A percentile compares a stretch with the other conserved stretches of the same genome.
phyloP scores from a whole-genome alignment of 1,139 yeast species.

The Candida mesenterica region DNA sequence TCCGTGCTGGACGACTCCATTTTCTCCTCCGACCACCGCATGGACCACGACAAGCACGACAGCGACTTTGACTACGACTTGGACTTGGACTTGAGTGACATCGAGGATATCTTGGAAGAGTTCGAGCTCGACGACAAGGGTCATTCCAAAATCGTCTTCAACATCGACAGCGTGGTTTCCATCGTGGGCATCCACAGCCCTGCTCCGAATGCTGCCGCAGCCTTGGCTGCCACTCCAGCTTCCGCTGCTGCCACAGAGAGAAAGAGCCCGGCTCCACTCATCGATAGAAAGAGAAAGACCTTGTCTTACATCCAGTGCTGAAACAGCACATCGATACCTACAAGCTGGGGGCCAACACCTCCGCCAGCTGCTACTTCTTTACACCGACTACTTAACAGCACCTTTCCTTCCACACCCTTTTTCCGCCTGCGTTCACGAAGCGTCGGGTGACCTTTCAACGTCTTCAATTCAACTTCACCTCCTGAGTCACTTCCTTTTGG shows the following conservation, averaged over 20 bases:
- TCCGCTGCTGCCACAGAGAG: too few species aligned
- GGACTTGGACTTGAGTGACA: slow-evolving; percentile 19
- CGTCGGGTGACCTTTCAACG: too few species aligned
- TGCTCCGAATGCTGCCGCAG: slow-evolving; percentile 3
- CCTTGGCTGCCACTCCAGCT: too few species aligned
- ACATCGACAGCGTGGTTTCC: slow-evolving; percentile 24
- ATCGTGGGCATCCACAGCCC: slow-evolving; percentile 19
- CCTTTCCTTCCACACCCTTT: too few species aligned
- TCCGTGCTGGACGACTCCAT: slow-evolving; percentile 20
- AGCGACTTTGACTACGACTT: slow-evolving; percentile 13
- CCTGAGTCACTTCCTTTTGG: too few species aligned
- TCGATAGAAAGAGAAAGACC: slow-evolving; percentile 12
- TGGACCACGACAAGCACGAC: slow-evolving; percentile 3
- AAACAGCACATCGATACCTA: too few species aligned
- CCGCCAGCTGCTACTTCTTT: too few species aligned
- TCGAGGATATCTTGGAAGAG: slow-evolving; percentile 20
- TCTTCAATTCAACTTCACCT: too few species aligned
- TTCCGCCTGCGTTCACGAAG: too few species aligned
- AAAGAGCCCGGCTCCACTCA: too few species aligned
- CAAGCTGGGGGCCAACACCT: too few species aligned
- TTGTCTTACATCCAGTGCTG: slow-evolving; percentile 10
- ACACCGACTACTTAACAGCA: too few species aligned
- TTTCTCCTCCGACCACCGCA: slow-evolving; percentile 16
- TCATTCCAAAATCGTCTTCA: slow-evolving; percentile 15
- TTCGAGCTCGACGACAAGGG: slow-evolving; percentile 18